These are phyloP conservation scores for Blepharisma stoltei DNA, from an alignment of 73 alveolate species.

Conservation along the genomic window DNA sequence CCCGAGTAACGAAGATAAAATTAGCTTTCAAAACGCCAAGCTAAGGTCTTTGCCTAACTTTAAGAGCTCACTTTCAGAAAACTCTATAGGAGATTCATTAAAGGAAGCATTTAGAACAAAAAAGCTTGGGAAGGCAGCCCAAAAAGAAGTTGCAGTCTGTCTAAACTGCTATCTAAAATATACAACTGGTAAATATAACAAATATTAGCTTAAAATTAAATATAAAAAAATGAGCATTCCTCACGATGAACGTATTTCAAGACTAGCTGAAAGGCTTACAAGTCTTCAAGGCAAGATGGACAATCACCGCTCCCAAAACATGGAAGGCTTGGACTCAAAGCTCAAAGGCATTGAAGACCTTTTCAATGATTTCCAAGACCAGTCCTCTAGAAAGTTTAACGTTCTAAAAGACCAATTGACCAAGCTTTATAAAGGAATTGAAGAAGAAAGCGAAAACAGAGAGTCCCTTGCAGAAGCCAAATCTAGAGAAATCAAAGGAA, in stretches of 20 bases:
- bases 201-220: too few species aligned
- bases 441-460: slow-evolving; percentile 28
- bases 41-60: too few species aligned
- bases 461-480: slow-evolving; percentile 8
- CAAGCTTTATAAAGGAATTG: slow-evolving; percentile 19
- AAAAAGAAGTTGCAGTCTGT: too few species aligned
- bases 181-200: too few species aligned
- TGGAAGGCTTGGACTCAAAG: slow-evolving; percentile 30
- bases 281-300: slow-evolving; percentile 27
- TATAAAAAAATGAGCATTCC: neutral
- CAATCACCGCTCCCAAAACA: neutral
- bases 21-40: too few species aligned
- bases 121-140: too few species aligned
- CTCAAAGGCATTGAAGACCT: slow-evolving; percentile 19
- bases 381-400: neutral
- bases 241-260: slow-evolving; percentile 26
- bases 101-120: too few species aligned
- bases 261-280: slow-evolving; percentile 21
- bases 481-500: slow-evolving; percentile 15
- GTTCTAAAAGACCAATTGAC: slow-evolving; percentile 20
- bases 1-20: too few species aligned
- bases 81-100: too few species aligned
- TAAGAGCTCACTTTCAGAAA: too few species aligned
- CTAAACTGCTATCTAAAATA: too few species aligned
- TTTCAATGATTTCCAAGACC: slow-evolving; percentile 23